These are phyloP conservation scores for Rhizoclosmatium hyalinum DNA, from an alignment of 371 early-diverging fungal genomes.

Conservation along the genomic window DNA sequence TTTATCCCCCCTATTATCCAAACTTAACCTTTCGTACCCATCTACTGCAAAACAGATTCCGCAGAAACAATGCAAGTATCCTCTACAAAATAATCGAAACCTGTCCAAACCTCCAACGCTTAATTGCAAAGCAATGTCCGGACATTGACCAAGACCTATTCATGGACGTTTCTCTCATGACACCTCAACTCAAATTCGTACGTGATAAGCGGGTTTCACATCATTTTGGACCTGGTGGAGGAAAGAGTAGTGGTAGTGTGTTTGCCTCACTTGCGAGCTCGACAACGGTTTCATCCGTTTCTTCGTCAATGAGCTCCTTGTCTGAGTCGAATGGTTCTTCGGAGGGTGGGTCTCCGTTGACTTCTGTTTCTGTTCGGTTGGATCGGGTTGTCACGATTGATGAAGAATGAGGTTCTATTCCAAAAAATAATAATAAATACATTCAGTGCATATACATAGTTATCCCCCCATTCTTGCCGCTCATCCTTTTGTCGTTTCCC, in stretches of 20 bases:
- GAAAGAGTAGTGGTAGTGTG: background rate
- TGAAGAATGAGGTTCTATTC: background rate
- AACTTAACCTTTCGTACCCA: background rate
- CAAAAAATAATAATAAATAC: too few species aligned
- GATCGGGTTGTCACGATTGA: background rate
- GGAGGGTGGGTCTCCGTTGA: background rate
- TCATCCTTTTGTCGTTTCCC: too few species aligned
- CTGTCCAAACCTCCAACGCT: constrained; percentile 3
- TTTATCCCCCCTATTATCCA: too few species aligned
- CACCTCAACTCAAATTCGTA: constrained; percentile 2
- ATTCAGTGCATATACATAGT: too few species aligned
- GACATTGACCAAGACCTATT: constrained; percentile 6
- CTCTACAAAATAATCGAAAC: background rate
- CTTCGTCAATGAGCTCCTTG: background rate
- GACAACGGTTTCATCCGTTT: background rate
- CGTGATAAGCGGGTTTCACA: background rate
- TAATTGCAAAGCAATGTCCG: constrained; percentile 17
- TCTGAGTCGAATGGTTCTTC: background rate
- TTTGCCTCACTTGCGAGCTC: background rate
- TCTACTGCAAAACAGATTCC: constrained; percentile 8
- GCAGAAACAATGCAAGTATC: constrained; percentile 2
- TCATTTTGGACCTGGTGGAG: background rate
- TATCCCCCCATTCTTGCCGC: too few species aligned
- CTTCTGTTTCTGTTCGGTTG: background rate
- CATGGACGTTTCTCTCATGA: background rate